Evolutionary conservation across 441 rosid genomes (phyloP), one percentile per base, ranked within the genome.

Genomic region (Bocquillonia castaneifolia): DNA sequence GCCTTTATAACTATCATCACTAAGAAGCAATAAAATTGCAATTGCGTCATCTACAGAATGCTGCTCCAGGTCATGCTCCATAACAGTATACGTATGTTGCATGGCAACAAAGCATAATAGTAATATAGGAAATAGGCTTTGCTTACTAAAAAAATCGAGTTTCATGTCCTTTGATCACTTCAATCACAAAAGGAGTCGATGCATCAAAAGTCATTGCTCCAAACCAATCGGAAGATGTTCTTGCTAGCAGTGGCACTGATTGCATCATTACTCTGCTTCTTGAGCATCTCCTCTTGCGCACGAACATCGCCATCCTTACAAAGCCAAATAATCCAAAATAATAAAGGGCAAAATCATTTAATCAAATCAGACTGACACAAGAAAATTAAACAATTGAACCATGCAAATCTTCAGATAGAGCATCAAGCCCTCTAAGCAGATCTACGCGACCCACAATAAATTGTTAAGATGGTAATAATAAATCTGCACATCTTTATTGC

Each of bases 211-310:
- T 45, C 53, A 36, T 48, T 45, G 74, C 81, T 82, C 93, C 98
- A 91, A 59, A 93, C 85, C 71, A 89, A 70, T 60, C 74, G 84
- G 78, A 83, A 91, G 50, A 93, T 83, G 59, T 89, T 88, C 71
- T 77, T 83, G 72, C 97, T 93, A 55, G 93, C 96, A 67, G 72
- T 62, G 57, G 82, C 81, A 68, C 73, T 78, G 34, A 91, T 74
- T 53, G 76, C 76, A 48, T 81, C 81, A 74, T 84, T 86, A 72
- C 90, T 91, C 80, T 74, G 81, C 79, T 80, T 87, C 56, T 77
- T 75, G 31, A 93, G 87, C 97, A 89, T 83, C 54, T 84, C 91
- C 77, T 85, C 93, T 78, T 93, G 97, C 0, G 83, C 96, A 22
- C 71, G 39, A 2, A 83, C 78, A 75, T 89, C 83, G 40, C 91